Base-by-base conservation (phyloP, 164 flowering plant species). In the Warburgia ugandensis region DNA sequence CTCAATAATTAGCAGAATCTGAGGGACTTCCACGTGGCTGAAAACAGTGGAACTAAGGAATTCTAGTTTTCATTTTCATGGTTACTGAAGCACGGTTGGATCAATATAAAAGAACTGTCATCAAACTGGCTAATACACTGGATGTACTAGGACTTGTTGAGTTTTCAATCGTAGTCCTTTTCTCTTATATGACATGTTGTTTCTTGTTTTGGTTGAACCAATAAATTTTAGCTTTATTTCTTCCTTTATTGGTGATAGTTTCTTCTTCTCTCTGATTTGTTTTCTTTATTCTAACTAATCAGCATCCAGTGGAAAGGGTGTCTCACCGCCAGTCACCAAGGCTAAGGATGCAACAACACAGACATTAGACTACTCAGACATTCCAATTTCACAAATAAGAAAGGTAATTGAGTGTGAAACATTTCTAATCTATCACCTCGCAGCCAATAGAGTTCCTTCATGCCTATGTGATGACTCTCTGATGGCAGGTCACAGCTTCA, bases 361-460 rank as follows among this genome's bases (percentile, higher is more conserved):
- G 25, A 44, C 50, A 41, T 43, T 86, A 39, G 89, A 88, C 62
- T 92, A 84, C 59, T 50, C 69, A 1, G 97, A 88, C 68, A 58
- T 88, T 50, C 94, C 97, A 54, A 74, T 64, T 71, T 59, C 99
- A 45, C 95, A 92, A 69, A 92, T 88, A 59, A 75, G 97, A 73
- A 92, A 92, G 80, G 99, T 86, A 70, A 65, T 54, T 42, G 29
- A 29, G 30, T 20, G 1, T 20, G 17, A 45, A 52, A 16, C 42
- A 36, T 60, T 46, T 35, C 17, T 31, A 26, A 3, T 44, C 6
- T 30, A 12, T 14, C 27, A 21, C 6, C n/a, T 46, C 21, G 21
- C 32, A 42, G n/a, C 33, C 12, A 26, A 26, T 48, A 4, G 2
- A 28, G 29, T 37, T 58, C 25, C 29, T 31, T 53, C 50, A 30